phyloP scores from a whole-genome alignment of 2,329 filamentous ascomycete genomes.

The Emmonsiellopsis sp. region DNA sequence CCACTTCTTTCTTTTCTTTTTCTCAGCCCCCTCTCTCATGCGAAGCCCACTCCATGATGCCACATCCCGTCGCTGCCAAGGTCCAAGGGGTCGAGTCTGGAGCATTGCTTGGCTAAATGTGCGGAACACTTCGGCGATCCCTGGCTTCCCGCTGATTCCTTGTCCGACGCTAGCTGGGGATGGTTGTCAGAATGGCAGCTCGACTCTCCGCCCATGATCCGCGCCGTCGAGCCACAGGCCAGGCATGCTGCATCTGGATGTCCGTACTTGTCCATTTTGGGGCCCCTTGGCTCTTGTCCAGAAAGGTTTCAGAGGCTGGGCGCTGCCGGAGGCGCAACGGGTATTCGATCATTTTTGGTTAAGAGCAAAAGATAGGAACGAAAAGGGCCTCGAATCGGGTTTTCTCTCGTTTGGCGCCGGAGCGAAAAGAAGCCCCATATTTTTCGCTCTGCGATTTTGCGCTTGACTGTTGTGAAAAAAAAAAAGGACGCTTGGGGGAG shows the following conservation, averaged over 20 bases:
- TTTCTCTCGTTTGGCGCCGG: neutral
- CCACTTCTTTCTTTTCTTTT: neutral
- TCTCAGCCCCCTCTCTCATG: neutral
- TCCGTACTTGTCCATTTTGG: neutral
- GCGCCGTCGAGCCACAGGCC: neutral
- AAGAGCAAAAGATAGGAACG: neutral
- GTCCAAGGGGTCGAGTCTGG: neutral
- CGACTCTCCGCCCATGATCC: slow-evolving; percentile 5
- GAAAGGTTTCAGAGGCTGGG: no score
- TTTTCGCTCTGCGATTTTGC: no score
- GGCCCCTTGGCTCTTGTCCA: no score
- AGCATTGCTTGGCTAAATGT: neutral
- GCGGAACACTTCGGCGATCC: slow-evolving; percentile 4
- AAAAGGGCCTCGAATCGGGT: neutral
- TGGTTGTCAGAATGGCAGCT: slow-evolving; percentile 2
- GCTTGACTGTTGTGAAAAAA: no score
- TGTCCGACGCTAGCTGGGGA: slow-evolving; percentile 10
- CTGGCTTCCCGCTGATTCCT: slow-evolving; percentile 16
- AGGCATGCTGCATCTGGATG: neutral
- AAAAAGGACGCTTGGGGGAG: no score
- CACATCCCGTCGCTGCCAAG: neutral
- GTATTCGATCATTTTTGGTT: neutral
- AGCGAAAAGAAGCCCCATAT: neutral
- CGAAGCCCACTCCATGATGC: neutral
- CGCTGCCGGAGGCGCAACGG: neutral